phyloP scores from a whole-genome alignment of 169 alveolate species.

The Plasmodium relictum region DNA sequence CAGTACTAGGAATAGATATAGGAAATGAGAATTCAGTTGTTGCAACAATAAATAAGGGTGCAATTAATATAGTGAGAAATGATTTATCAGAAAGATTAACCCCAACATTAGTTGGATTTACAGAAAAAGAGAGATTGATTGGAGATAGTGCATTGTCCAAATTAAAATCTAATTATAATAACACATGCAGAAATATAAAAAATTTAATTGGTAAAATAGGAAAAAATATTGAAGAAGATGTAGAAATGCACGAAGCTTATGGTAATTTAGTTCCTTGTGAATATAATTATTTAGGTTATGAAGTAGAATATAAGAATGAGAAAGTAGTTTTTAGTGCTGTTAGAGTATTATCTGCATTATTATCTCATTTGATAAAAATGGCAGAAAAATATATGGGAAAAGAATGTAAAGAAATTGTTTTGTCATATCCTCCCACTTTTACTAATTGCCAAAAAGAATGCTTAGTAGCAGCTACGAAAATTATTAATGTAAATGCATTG shows the following conservation, averaged over 20 bases:
- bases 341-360: constrained; percentile 90
- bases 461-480: constrained; percentile 93
- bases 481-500: constrained; percentile 94
- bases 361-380: constrained; percentile 86
- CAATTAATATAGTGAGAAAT: constrained; percentile 95
- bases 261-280: constrained; percentile 85
- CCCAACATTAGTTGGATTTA: constrained; percentile 94
- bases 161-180: constrained; percentile 90
- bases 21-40: constrained; percentile 96
- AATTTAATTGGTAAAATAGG: constrained; percentile 90
- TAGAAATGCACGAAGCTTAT: constrained; percentile 77
- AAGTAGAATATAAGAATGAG: constrained; percentile 88
- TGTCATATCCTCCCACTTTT: constrained; percentile 93
- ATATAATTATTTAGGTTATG: constrained; percentile 84
- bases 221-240: constrained; percentile 63
- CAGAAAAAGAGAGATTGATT: constrained; percentile 92
- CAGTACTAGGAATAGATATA: constrained; percentile 97
- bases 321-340: constrained; percentile 88
- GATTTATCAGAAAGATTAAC: constrained; percentile 96
- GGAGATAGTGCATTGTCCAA: constrained; percentile 95
- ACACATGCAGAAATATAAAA: constrained; percentile 93
- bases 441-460: constrained; percentile 94
- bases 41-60: constrained; percentile 96
- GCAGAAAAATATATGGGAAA: constrained; percentile 88
- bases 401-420: constrained; percentile 88